Percentiles rank a stretch among this genome's conserved stretches.
Conservation (phyloP, 2,329 filamentous ascomycete genomes). For the Calonectria fujianensis region DNA sequence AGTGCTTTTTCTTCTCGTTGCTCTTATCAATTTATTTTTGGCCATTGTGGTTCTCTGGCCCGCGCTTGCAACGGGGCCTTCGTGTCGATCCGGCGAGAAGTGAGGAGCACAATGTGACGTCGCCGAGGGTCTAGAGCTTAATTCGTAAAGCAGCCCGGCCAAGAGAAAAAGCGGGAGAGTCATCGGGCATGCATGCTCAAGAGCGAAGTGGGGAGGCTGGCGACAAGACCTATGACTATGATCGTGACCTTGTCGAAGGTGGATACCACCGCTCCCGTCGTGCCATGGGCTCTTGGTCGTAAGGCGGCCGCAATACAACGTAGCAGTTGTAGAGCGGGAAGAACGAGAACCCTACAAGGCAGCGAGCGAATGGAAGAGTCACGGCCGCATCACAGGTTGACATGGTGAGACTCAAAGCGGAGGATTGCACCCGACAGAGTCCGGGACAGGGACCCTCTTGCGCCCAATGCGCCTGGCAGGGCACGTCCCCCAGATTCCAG, state of each 20-base stretch:
- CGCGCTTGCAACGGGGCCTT: slow-evolving; percentile 24
- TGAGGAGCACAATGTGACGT: slow-evolving; percentile 28
- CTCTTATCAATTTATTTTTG: slow-evolving; percentile 30
- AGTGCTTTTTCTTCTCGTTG: slow-evolving; percentile 14
- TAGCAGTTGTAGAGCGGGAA: slow-evolving; percentile 10
- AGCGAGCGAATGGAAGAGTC: slow-evolving; percentile 15
- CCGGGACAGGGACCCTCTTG: slow-evolving; percentile 35
- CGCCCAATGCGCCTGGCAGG: slow-evolving; percentile 9
- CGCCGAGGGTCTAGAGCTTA: slow-evolving; percentile 31
- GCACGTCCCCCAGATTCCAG: slow-evolving; percentile 15
- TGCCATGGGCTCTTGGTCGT: slow-evolving; percentile 7
- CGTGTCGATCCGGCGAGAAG: slow-evolving; percentile 33
- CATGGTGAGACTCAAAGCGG: slow-evolving; percentile 32
- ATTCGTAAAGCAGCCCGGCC: not conserved
- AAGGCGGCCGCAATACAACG: slow-evolving; percentile 29
- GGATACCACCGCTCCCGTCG: not conserved
- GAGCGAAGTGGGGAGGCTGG: slow-evolving; percentile 24
- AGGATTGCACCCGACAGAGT: slow-evolving; percentile 36
- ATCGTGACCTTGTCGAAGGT: slow-evolving; percentile 11
- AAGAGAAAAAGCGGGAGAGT: slow-evolving; percentile 16
- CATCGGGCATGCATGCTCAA: slow-evolving; percentile 20
- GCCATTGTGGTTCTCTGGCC: not conserved
- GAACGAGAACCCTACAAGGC: slow-evolving; percentile 22
- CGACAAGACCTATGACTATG: slow-evolving; percentile 24
- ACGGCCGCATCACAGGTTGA: slow-evolving; percentile 16